A percentile compares a stretch with the other conserved stretches of the same genome.
phyloP scores from a whole-genome alignment of 441 rosid species.

The Kokia cookei region DNA sequence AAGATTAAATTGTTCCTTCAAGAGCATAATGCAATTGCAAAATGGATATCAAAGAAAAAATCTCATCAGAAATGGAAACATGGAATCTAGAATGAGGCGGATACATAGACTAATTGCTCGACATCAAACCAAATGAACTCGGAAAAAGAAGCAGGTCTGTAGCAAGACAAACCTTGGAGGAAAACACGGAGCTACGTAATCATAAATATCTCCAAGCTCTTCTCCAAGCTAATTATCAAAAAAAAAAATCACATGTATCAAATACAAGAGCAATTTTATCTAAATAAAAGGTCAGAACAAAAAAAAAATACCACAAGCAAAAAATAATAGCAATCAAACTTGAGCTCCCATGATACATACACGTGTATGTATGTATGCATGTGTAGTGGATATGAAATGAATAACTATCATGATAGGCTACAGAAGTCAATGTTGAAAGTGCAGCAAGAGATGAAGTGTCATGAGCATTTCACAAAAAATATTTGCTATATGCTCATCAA shows the following conservation, averaged over 20 bases:
- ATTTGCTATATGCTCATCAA: background rate
- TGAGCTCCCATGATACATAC: background rate
- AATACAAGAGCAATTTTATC: background rate
- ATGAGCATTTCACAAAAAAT: background rate
- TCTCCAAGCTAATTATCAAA: constrained; percentile 70
- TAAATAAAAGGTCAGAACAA: background rate
- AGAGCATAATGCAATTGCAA: background rate
- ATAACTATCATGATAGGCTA: background rate
- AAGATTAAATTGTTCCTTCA: background rate
- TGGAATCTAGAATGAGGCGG: background rate
- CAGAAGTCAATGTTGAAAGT: background rate
- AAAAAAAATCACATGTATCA: constrained; percentile 4
- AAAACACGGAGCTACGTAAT: constrained; percentile 98
- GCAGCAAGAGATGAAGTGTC: background rate
- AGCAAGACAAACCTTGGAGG: constrained; percentile 82
- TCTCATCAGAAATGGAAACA: background rate
- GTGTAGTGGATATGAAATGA: background rate
- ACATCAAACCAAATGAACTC: background rate
- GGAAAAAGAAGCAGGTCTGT: constrained; percentile 10
- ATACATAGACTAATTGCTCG: background rate
- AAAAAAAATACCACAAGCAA: background rate
- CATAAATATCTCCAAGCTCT: constrained; percentile 99
- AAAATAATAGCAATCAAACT: background rate
- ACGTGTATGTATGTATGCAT: too few relatives aligned
- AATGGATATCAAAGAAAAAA: background rate